Evolutionary conservation across 768 basidiomycete species (phyloP).

Genomic region (Xerocomus brunneocitrinus): DNA sequence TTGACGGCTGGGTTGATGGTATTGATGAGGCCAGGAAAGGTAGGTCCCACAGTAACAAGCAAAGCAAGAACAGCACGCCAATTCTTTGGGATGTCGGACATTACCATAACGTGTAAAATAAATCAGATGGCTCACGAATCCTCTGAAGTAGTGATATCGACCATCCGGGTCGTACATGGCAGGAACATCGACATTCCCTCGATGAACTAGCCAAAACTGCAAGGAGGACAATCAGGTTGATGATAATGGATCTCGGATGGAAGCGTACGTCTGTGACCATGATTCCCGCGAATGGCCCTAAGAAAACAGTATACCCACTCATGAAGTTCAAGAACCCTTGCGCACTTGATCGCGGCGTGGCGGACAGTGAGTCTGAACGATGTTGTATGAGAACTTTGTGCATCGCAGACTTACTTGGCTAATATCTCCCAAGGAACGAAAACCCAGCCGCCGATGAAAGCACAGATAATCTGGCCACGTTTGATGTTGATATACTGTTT

Average conservation of each 20-base stretch:
- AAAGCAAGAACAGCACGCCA: conserved; percentile 76
- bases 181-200: conserved; percentile 69
- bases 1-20: conserved; percentile 63
- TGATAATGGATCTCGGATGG: background rate
- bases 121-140: conserved; percentile 52
- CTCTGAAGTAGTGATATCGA: conserved; percentile 71
- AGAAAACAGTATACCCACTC: conserved; percentile 80
- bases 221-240: conserved; percentile 2
- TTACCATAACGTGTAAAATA: background rate
- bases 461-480: conserved; percentile 27
- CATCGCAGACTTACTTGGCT: conserved; percentile 29
- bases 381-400: background rate
- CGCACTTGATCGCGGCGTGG: conserved; percentile 32
- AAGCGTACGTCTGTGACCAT: conserved; percentile 53
- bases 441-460: conserved; percentile 61
- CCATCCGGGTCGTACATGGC: conserved; percentile 80
- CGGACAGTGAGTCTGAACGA: background rate
- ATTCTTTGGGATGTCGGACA: conserved; percentile 47
- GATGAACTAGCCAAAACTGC: conserved; percentile 77
- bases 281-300: conserved; percentile 82
- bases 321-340: conserved; percentile 74
- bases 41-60: conserved; percentile 63
- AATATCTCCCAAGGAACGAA: conserved; percentile 84
- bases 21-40: conserved; percentile 71
- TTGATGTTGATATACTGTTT: conserved; percentile 28